Evolutionary conservation across 768 basidiomycete genomes (phyloP).

Genomic region (Tulasnella sp.): DNA sequence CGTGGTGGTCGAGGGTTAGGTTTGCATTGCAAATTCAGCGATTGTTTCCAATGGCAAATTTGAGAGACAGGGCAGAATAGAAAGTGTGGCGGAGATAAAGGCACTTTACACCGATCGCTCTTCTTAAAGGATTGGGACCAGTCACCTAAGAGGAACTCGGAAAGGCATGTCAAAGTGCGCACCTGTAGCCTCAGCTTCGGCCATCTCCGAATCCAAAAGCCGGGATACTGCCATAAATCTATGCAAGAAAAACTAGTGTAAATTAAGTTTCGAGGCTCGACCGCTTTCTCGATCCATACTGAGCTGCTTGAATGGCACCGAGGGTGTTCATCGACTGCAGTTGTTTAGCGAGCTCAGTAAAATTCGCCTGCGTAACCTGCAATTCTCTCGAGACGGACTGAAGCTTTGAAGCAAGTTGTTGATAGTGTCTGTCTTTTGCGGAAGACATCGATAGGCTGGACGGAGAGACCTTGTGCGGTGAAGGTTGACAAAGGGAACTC

Average conservation of each 20-base stretch:
- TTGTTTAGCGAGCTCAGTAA: conserved; percentile 29
- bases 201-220: conserved; percentile 31
- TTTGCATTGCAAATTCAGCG: background rate
- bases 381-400: conserved; percentile 33
- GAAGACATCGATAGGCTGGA: conserved; percentile 22
- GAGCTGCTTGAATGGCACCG: conserved; percentile 34
- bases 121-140: background rate
- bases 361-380: conserved; percentile 30
- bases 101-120: background rate
- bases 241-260: background rate
- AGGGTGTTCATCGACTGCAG: conserved; percentile 34
- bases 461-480: background rate
- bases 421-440: conserved; percentile 36
- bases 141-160: background rate
- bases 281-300: conserved; percentile 14
- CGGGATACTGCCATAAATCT: conserved; percentile 34
- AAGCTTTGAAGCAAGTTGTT: conserved; percentile 34
- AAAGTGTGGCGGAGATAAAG: background rate
- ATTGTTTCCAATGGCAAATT: background rate
- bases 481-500: background rate
- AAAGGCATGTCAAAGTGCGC: background rate
- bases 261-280: background rate
- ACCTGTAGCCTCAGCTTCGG: conserved; percentile 16
- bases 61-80: background rate
- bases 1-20: background rate